These are phyloP conservation scores for Caloboletus inedulis DNA, from an alignment of 1,284 basidiomycete genomes.

Conservation along the genomic window DNA sequence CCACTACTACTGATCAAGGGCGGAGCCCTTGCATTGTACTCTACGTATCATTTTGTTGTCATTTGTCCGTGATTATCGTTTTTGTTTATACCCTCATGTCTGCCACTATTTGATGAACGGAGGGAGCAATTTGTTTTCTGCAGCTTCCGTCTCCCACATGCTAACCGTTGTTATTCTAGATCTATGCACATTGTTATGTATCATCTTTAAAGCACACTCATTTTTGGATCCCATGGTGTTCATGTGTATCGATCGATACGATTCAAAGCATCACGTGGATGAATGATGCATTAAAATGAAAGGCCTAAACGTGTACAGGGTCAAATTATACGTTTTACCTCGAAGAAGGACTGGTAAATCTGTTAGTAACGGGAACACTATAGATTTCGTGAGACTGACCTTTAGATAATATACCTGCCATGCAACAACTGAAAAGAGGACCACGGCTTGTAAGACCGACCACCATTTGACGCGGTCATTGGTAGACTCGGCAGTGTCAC, in stretches of 20 bases:
- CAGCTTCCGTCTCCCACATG: slow-evolving; percentile 15
- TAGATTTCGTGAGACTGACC: slow-evolving; percentile 42
- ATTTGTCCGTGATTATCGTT: slow-evolving; percentile 13
- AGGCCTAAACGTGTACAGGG: slow-evolving; percentile 2
- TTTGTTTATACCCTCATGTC: slow-evolving; percentile 22
- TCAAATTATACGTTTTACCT: slow-evolving; percentile 91
- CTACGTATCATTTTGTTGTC: slow-evolving; percentile 10
- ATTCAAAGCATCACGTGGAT: neutral
- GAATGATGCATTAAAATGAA: slow-evolving; percentile 1
- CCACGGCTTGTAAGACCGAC: slow-evolving; percentile 88
- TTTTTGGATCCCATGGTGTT: neutral
- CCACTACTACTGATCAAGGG: slow-evolving; percentile 10
- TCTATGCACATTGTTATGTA: slow-evolving; percentile 28
- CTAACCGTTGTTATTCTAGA: slow-evolving; percentile 27
- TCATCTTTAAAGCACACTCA: slow-evolving; percentile 15
- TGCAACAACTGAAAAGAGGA: slow-evolving; percentile 87
- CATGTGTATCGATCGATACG: neutral
- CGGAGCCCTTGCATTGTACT: slow-evolving; percentile 22
- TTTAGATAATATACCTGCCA: slow-evolving; percentile 99
- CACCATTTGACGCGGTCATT: slow-evolving; percentile 99
- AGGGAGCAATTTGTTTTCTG: slow-evolving; percentile 7
- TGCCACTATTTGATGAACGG: slow-evolving; percentile 12
- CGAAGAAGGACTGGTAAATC: slow-evolving; percentile 74
- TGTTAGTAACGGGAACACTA: slow-evolving; percentile 9
- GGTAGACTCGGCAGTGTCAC: slow-evolving; percentile 93